Conservation (phyloP, 108 stramenopile genomes). For the Stephanodiscus triporus region DNA sequence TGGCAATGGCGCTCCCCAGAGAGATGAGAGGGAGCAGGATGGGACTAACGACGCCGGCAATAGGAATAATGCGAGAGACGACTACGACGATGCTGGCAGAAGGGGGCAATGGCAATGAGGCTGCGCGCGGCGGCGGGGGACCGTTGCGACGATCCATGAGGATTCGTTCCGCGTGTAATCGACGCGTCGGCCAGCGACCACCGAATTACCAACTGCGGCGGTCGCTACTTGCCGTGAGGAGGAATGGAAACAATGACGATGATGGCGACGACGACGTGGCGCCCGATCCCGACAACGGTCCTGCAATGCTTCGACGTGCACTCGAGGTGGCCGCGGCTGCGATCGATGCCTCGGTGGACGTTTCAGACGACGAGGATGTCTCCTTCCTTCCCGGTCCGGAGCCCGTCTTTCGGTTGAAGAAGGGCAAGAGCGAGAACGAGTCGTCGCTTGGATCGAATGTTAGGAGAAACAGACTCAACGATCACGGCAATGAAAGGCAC, state of each 20-base stretch:
- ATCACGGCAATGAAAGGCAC: background rate
- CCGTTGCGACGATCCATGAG: constrained; percentile 19
- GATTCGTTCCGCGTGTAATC: constrained; percentile 7
- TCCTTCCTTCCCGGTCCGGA: constrained; percentile 21
- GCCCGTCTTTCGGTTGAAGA: constrained; percentile 26
- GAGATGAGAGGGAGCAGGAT: constrained; percentile 9
- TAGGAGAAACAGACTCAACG: constrained; percentile 32
- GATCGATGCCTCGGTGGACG: constrained; percentile 22
- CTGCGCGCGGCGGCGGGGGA: constrained; percentile 1
- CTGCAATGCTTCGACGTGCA: constrained; percentile 3
- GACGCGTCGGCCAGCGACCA: background rate
- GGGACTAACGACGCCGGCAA: background rate
- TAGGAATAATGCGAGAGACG: constrained; percentile 32
- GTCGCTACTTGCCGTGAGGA: constrained; percentile 3
- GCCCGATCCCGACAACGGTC: background rate
- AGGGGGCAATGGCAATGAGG: constrained; percentile 9
- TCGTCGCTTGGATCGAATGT: background rate
- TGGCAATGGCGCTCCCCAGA: constrained; percentile 8
- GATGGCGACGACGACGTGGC: constrained; percentile 6
- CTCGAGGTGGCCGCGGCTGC: constrained; percentile 3
- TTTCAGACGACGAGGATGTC: constrained; percentile 29
- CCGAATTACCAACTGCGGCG: constrained; percentile 1
- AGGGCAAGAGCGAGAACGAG: constrained; percentile 12
- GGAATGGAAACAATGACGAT: constrained; percentile 10
- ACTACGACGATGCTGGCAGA: constrained; percentile 7